Percentiles rank a stretch among this genome's conserved stretches.
Evolutionary conservation across 2,329 filamentous ascomycete species (phyloP).

Genomic region (Pseudogymnoascus sp.): DNA sequence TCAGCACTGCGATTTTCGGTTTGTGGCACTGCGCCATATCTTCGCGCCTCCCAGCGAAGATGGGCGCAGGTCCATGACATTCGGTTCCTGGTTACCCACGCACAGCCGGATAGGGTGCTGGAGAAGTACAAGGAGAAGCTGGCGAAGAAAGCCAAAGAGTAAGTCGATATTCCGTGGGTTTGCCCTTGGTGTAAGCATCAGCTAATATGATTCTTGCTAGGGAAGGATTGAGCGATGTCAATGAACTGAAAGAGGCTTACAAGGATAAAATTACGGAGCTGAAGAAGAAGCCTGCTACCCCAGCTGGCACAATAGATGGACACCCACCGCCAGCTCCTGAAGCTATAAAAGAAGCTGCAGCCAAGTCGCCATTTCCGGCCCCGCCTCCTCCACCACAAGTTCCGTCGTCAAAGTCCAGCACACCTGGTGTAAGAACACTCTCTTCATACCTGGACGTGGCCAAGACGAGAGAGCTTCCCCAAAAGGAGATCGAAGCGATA

Average conservation of each 20-base stretch:
- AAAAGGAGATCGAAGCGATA: slow-evolving; percentile 74
- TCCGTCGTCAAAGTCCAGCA: slow-evolving; percentile 29
- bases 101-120: slow-evolving; percentile 55
- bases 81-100: slow-evolving; percentile 77
- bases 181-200: background rate
- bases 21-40: slow-evolving; percentile 23
- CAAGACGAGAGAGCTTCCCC: slow-evolving; percentile 64
- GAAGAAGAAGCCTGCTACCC: slow-evolving; percentile 56
- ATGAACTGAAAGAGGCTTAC: slow-evolving; percentile 74
- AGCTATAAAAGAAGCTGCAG: slow-evolving; percentile 27
- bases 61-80: slow-evolving; percentile 92
- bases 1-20: slow-evolving; percentile 39
- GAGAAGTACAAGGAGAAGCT: slow-evolving; percentile 88
- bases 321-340: slow-evolving; percentile 26
- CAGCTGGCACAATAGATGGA: slow-evolving; percentile 32
- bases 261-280: slow-evolving; percentile 71
- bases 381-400: slow-evolving; percentile 30
- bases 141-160: slow-evolving; percentile 66
- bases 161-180: slow-evolving; percentile 22
- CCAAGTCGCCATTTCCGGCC: slow-evolving; percentile 24
- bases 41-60: slow-evolving; percentile 53
- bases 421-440: slow-evolving; percentile 44
- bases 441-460: slow-evolving; percentile 67
- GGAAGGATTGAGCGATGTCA: slow-evolving; percentile 61
- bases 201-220: slow-evolving; percentile 19